Conservation (phyloP, 1,284 basidiomycete genomes). For the Boletellus deceptivus region DNA sequence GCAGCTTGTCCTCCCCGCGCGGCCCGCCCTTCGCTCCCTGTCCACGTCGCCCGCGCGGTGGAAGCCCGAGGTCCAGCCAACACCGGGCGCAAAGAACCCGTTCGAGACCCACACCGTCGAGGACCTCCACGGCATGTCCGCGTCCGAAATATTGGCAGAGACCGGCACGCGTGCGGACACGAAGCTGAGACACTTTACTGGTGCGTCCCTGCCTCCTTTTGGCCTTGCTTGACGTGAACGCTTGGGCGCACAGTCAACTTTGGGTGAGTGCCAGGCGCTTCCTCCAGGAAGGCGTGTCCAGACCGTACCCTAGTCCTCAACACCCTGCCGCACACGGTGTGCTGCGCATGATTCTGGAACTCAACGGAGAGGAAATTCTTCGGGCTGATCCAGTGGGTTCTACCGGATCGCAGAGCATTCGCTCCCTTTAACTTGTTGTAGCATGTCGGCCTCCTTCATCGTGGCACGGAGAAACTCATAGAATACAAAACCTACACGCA, state of each 20-base stretch:
- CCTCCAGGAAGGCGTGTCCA: not conserved
- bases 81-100: constrained; percentile 41
- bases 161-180: constrained; percentile 70
- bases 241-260: constrained; percentile 70
- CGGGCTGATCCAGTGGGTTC: constrained; percentile 80
- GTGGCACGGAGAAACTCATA: constrained; percentile 98
- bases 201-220: constrained; percentile 43
- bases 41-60: constrained; percentile 26
- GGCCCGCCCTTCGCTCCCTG: constrained; percentile 26
- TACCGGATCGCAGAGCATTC: not conserved
- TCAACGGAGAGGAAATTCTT: constrained; percentile 96
- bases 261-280: constrained; percentile 50
- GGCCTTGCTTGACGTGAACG: constrained; percentile 7
- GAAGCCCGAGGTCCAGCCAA: constrained; percentile 22
- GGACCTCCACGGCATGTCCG: constrained; percentile 76
- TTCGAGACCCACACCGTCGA: constrained; percentile 74
- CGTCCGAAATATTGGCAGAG: constrained; percentile 77
- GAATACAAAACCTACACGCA: constrained; percentile 99
- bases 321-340: constrained; percentile 99
- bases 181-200: constrained; percentile 91
- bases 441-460: constrained; percentile 96
- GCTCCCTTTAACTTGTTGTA: constrained; percentile 32
- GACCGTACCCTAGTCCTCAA: constrained; percentile 66
- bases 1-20: constrained; percentile 38
- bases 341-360: constrained; percentile 93